Base-by-base conservation (phyloP, 805 yeast genomes). In the Yamadazyma endophytica region DNA sequence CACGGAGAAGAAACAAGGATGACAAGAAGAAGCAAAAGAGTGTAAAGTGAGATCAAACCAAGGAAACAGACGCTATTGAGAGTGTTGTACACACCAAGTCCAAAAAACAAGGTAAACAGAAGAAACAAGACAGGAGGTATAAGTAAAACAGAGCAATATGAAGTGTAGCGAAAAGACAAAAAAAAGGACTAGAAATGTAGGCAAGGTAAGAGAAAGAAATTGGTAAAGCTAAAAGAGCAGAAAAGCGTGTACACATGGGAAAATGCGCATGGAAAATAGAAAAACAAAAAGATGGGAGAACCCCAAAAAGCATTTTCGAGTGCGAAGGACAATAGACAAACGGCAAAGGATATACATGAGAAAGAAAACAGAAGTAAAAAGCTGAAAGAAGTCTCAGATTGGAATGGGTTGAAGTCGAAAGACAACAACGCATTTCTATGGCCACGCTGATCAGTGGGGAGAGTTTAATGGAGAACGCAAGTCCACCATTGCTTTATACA, bases 381-480 rank as follows among this genome's bases (percentile, higher is more conserved):
- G 21, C 8, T 9, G 9, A 20, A 11, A 20, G 8, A 11, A 20
- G 21, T 20, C 8, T 20, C 11, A 8, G 26, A 9, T 7, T 12
- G 26, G 13, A 13, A 23, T 8, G 13, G 9, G 26, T 11, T 8
- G 15, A n/a, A n/a, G n/a, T n/a, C n/a, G n/a, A n/a, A n/a, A n/a
- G n/a, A n/a, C n/a, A n/a, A n/a, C n/a, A n/a, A n/a, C n/a, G n/a
- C n/a, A 17, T 32, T 24, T 35, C 19, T 43, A 52, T 42, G 54
- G 56, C 56, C 56, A 43, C 46, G 54, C 44, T 49, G 39, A 37
- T 33, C 46, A 53, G 54, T 51, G 56, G 56, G 45, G 54, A 44
- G 47, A 49, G 54, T 51, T 42, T 36, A 50, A 48, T 38, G 48
- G 53, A 47, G 53, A 49, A 46, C 53, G 54, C 36, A 44, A 48